Conservation (phyloP, 805 yeast species). For the Wickerhamomyces bovis region DNA sequence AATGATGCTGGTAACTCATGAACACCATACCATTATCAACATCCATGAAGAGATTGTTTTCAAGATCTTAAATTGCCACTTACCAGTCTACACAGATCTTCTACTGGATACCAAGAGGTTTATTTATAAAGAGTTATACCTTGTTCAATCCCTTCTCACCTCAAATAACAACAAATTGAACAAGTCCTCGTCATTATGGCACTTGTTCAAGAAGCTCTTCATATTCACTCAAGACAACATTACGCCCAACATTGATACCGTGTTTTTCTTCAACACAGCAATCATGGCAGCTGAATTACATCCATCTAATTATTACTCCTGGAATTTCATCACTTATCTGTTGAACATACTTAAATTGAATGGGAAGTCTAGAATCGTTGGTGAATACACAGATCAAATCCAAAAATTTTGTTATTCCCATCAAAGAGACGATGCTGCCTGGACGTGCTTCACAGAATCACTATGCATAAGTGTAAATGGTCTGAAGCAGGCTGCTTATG, state of each 20-base stretch:
- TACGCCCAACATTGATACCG: not conserved
- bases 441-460: constrained; percentile 24
- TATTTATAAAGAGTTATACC: constrained; percentile 12
- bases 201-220: constrained; percentile 25
- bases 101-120: constrained; percentile 9
- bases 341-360: constrained; percentile 18
- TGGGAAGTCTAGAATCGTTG: not conserved
- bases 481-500: constrained; percentile 6
- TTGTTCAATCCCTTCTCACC: constrained; percentile 23
- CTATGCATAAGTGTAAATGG: constrained; percentile 6
- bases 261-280: constrained; percentile 17
- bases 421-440: constrained; percentile 29
- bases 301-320: constrained; percentile 33
- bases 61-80: constrained; percentile 6
- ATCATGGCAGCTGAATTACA: constrained; percentile 27
- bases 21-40: constrained; percentile 28
- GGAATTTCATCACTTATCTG: constrained; percentile 32
- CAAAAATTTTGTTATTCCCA: constrained; percentile 23
- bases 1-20: constrained; percentile 30
- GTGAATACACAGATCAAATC: not conserved
- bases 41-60: constrained; percentile 24
- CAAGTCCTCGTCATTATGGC: constrained; percentile 36
- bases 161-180: constrained; percentile 30
- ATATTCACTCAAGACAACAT: constrained; percentile 6
- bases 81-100: not conserved